phyloP scores from a whole-genome alignment of 176 grass and related monocot genomes.

The Areca catechu region DNA sequence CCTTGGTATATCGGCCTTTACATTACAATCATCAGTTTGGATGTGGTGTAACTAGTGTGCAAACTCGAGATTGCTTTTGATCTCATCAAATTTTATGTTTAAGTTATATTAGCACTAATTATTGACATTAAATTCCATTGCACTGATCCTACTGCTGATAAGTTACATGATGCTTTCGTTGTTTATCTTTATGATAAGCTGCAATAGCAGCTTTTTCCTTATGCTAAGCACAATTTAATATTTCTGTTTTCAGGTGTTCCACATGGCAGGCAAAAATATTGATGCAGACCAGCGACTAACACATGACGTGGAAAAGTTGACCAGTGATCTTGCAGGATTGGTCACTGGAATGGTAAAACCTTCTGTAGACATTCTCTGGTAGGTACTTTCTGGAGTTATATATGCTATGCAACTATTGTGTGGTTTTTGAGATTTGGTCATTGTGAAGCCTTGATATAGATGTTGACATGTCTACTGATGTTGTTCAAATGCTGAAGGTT shows the following conservation, averaged over 20 bases:
- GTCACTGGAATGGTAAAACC: conserved; percentile 99
- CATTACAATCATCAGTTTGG: no score
- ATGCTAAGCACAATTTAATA: conserved; percentile 14
- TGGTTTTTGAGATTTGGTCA: not conserved
- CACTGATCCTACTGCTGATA: no score
- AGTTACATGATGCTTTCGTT: no score
- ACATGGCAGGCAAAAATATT: conserved; percentile 70
- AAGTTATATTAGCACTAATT: no score
- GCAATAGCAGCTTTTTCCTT: not conserved
- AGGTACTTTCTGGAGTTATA: conserved; percentile 22
- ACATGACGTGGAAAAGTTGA: conserved; percentile 92
- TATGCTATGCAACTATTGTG: no score
- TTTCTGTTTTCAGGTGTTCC: conserved; percentile 62
- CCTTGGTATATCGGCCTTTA: no score
- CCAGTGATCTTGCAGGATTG: conserved; percentile 83
- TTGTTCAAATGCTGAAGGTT: conserved; percentile 53
- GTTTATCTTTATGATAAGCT: no score
- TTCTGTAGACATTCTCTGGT: conserved; percentile 96
- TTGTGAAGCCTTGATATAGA: not conserved
- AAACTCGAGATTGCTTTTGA: no score
- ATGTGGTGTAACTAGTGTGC: no score
- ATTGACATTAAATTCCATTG: no score
- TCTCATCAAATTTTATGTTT: no score
- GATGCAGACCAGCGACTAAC: conserved; percentile 97
- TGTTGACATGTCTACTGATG: conserved; percentile 3